Base-by-base conservation (phyloP, 83 land plant species). In the Thuja plicata region DNA sequence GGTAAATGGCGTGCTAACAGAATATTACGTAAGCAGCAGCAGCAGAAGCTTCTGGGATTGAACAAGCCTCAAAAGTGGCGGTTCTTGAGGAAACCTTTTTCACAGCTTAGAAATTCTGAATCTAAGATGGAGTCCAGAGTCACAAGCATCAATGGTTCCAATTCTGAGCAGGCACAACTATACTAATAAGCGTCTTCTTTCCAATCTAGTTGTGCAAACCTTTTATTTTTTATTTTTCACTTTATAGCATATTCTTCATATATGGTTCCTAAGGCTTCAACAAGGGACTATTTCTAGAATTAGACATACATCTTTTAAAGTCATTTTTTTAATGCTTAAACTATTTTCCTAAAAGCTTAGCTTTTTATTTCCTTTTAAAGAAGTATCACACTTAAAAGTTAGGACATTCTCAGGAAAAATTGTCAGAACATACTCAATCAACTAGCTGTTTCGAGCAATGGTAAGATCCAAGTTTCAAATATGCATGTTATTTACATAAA, bases 1-100 rank as follows among this genome's bases (percentile, higher is more conserved):
- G 96, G 96, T 45, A 87, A 19, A 78, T 92, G 94, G 94, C 91
- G 88, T 88, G 91, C 96, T 13, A 89, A 89, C 32, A 88, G 92
- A 45, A 88, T 91, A 84, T 92, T 93, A 84, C 91, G 88, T 87
- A 94, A 40, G 71, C 94, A 94, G 90, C 94, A 94, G 90, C 95
- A 94, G 90, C 91, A 91, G 93, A 94, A 92, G 87, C 52, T 90
- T 86, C 57, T 93, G 32, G 94, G 94, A 27, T 92, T 87, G 84
- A 86, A 88, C 52, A 94, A 94, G 86, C 93, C 93, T 57, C 90
- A 60, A 70, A 89, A 90, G 88, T 93, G 93, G 94, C 91, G 88
- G 60, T 87, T 92, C 76, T 90, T 88, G 32, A 83, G 24, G 32
- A 88, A 46, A 84, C 70, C 87, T 19, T 84, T 90, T 85, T 85